phyloP scores from a whole-genome alignment of 495 filamentous ascomycete species.

The Friedmanniomyces endolithicus region DNA sequence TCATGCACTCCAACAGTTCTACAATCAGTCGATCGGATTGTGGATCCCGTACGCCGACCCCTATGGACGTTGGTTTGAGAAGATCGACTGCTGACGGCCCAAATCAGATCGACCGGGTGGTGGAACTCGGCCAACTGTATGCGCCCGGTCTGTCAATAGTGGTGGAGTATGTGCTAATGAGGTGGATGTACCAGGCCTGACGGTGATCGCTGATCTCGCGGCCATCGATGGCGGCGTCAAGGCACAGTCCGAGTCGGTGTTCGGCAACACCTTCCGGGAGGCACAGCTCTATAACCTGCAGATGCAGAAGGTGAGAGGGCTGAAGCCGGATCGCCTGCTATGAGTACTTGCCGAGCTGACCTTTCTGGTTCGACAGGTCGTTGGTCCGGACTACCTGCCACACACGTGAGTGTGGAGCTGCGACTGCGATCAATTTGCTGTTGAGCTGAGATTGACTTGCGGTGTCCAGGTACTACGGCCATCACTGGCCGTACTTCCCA shows the following conservation, averaged over 20 bases:
- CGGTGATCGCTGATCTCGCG: constrained; percentile 19
- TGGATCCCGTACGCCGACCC: constrained; percentile 15
- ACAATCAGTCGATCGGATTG: constrained; percentile 18
- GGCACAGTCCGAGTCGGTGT: constrained; percentile 8
- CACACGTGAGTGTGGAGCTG: neutral
- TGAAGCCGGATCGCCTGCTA: neutral
- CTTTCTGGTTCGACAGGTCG: neutral
- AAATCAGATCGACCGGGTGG: constrained; percentile 1
- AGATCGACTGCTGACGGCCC: neutral
- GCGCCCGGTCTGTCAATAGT: neutral
- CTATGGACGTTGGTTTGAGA: neutral
- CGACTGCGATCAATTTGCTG: neutral
- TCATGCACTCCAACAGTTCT: constrained; percentile 16
- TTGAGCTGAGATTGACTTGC: neutral
- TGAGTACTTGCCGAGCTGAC: neutral
- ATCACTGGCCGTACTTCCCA: constrained; percentile 10
- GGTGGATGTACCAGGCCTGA: constrained; percentile 10
- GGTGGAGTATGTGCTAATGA: neutral
- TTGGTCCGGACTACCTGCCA: constrained; percentile 3
- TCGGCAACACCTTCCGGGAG: constrained; percentile 8
- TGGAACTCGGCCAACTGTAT: constrained; percentile 21
- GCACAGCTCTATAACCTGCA: constrained; percentile 17
- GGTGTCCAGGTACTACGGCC: neutral
- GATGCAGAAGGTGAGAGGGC: constrained; percentile 9
- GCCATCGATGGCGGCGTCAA: constrained; percentile 11